Base-by-base conservation (phyloP, 2,329 filamentous ascomycete species). In the Clarireedia hainanense region DNA sequence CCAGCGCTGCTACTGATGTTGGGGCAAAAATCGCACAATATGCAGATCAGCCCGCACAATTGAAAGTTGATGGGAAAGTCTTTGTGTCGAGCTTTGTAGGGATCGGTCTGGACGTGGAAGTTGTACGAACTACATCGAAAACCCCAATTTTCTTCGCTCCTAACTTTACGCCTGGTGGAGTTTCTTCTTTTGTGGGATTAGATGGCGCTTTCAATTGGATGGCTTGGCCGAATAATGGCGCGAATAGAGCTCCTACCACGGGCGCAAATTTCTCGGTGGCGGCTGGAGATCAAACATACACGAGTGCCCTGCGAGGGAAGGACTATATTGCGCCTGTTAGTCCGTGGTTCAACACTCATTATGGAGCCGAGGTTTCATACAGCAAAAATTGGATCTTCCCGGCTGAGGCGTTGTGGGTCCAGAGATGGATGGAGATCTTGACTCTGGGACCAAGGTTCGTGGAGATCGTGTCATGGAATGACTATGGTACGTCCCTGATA, bases 61-160 rank as follows among this genome's bases (percentile, higher is more conserved):
- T 71, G 34, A 68, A 65, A 36, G 65, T 70, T 53, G 53, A 63
- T 49, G 36, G 52, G 0, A 67, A 73, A 23, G 61, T 64, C 48
- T 68, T 72, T 56, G 72, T 76, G 0, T 67, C 78, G n/a, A 76
- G 77, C 2, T 76, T 74, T 12, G 77, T 76, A 0, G 79, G 79
- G 50, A 76, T 78, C 65, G 76, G 75, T 0, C 58, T 71, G 0
- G 63, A 60, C 42, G 70, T 72, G 45, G 64, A 68, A 10, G 59
- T 60, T 1, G 74, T 79, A 61, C 72, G 72, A 56, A 34, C 58
- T 10, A 55, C 55, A 20, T 64, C 64, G 51, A 51, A 54, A 51
- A 56, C 26, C 48, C 60, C 12, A 56, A 63, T 52, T 30, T 64
- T 47, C 56, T 56, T 50, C 26, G 53, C 53, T 1, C 53, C 53